Base-by-base conservation (phyloP, 495 filamentous ascomycete species). In the Ramalina peruviana region DNA sequence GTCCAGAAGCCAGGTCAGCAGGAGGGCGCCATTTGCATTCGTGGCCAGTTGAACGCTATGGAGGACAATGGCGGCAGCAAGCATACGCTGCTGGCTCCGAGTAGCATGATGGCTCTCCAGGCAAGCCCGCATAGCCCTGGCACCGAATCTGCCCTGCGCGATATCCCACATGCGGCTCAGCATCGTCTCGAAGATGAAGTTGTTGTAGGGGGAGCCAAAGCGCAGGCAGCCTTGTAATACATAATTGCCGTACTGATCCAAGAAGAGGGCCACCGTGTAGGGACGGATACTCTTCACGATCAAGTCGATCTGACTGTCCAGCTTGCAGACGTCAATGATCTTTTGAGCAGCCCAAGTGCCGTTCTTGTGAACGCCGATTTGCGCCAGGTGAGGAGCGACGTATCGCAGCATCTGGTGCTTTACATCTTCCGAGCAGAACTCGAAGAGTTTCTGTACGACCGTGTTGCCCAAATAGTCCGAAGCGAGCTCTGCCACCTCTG, bases 291-390 rank as follows among this genome's bases (percentile, higher is more conserved):
- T 74, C 52, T 94, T 78, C 26, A 93, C 82, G 56, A 96, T 88
- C 63, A 86, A 72, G 33, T 73, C 67, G 80, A 88, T 90, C 69
- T 97, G 88, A 46, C 73, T 72, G 5, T 85, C 83, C 2, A 82
- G 85, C 63, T 88, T 83, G 54, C 86, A 85, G 17, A 94, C 87
- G 64, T 98, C 92, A 55, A 97, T 96, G 57, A 98, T 97, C 76
- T 97, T 98, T 66, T 98, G 92, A 0, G 89, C 92, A 50, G 92
- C 92, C 92, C 92, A 98, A 5, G 92, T 98, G 39, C 92, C 92
- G 57, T 98, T 98, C 73, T 98, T 98, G 73, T 98, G 92, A 36
- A 95, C 80, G 48, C 92, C 92, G 65, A 97, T 95, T 64, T 97
- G 89, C 16, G 88, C 88, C 59, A 97, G 75, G 63, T 95, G 89